phyloP scores from a whole-genome alignment of 345 rosid genomes.

The Pistacia vera region DNA sequence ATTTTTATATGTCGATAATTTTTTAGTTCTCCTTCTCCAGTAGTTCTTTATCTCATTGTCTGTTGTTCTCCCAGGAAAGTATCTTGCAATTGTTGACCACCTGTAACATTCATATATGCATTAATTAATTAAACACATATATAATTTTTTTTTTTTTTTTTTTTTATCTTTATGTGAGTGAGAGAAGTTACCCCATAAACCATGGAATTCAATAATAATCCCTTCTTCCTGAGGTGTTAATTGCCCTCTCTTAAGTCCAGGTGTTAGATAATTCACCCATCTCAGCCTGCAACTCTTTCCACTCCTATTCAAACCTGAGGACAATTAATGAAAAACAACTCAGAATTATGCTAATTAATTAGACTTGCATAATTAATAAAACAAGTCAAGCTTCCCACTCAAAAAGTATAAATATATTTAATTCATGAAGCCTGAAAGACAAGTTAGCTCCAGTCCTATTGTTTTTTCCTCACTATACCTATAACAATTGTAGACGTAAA shows the following conservation, averaged over 20 bases:
- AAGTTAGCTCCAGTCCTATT: too few species aligned
- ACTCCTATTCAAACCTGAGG: slow-evolving; percentile 67
- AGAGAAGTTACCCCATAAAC: slow-evolving; percentile 66
- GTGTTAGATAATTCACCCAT: slow-evolving; percentile 92
- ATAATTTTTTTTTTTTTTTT: too few species aligned
- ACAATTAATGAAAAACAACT: too few species aligned
- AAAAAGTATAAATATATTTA: too few species aligned
- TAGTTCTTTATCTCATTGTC: slow-evolving; percentile 95
- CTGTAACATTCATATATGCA: slow-evolving; percentile 22
- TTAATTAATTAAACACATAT: not conserved
- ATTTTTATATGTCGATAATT: too few species aligned
- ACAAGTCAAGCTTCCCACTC: too few species aligned
- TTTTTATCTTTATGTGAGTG: not conserved
- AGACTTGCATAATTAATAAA: too few species aligned
- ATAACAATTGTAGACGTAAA: too few species aligned
- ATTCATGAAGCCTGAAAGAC: too few species aligned
- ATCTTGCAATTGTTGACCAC: slow-evolving; percentile 93
- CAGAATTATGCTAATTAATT: too few species aligned
- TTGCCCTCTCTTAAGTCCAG: slow-evolving; percentile 82
- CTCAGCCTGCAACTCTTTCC: slow-evolving; percentile 92
- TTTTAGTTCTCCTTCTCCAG: slow-evolving; percentile 50
- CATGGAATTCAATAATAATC: slow-evolving; percentile 79
- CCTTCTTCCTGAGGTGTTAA: slow-evolving; percentile 86
- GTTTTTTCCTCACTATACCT: too few species aligned
- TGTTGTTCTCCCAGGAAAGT: slow-evolving; percentile 81